phyloP scores from a whole-genome alignment of 805 yeast species.

The Kurtzmaniella cleridarum region DNA sequence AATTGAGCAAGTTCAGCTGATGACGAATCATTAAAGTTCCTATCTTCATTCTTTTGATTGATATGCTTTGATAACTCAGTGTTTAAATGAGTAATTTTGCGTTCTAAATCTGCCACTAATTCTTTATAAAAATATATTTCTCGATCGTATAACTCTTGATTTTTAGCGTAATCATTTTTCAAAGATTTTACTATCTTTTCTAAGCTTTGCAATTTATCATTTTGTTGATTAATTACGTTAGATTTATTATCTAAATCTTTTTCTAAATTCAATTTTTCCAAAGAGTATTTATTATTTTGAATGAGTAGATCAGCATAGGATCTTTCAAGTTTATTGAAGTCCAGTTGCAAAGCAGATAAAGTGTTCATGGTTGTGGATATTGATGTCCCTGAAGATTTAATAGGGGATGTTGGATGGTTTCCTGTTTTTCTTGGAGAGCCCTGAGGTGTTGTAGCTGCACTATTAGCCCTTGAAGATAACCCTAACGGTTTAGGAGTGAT shows the following conservation, averaged over 20 bases:
- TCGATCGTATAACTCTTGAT: slow-evolving; percentile 21
- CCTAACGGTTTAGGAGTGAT: slow-evolving; percentile 5
- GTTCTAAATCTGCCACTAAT: slow-evolving; percentile 26
- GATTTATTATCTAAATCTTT: slow-evolving; percentile 22
- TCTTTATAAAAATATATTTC: slow-evolving; percentile 29
- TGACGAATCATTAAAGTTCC: slow-evolving; percentile 1
- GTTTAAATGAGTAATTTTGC: slow-evolving; percentile 16
- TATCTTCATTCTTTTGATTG: slow-evolving; percentile 4
- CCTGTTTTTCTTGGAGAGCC: slow-evolving; percentile 1
- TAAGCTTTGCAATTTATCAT: slow-evolving; percentile 16
- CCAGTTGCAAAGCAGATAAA: neutral
- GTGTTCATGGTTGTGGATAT: neutral
- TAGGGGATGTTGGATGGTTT: neutral
- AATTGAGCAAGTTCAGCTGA: slow-evolving; percentile 10
- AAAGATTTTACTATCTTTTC: slow-evolving; percentile 24
- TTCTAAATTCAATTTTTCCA: slow-evolving; percentile 27
- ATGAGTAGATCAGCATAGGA: slow-evolving; percentile 29
- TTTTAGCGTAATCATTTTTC: slow-evolving; percentile 24
- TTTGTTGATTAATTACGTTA: slow-evolving; percentile 21
- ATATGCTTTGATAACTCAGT: slow-evolving; percentile 9
- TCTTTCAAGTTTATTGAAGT: slow-evolving; percentile 10
- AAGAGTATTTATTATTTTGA: slow-evolving; percentile 16
- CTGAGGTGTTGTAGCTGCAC: neutral
- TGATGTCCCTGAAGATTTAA: neutral
- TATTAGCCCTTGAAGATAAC: slow-evolving; percentile 4